phyloP scores from a whole-genome alignment of 116 monocot genomes.

The Cymodocea nodosa region DNA sequence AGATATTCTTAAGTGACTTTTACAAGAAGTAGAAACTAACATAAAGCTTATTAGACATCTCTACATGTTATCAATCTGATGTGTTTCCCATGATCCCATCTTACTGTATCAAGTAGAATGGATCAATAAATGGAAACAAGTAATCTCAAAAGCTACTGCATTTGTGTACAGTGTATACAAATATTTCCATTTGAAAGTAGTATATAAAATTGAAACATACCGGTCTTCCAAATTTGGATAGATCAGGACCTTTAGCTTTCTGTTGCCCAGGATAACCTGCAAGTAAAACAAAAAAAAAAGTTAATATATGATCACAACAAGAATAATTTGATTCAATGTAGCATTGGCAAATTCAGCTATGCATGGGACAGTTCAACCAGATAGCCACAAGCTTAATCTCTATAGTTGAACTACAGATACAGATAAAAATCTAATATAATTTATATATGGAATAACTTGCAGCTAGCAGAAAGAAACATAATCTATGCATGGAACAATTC shows the following conservation, averaged over 20 bases:
- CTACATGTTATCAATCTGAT: too few relatives aligned
- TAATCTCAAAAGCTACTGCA: background rate
- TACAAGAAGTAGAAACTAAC: too few relatives aligned
- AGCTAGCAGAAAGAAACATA: background rate
- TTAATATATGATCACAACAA: background rate
- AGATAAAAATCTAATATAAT: background rate
- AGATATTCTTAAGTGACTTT: too few relatives aligned
- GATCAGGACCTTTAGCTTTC: slow-evolving; percentile 43
- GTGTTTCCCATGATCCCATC: too few relatives aligned
- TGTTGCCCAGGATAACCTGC: slow-evolving; percentile 14
- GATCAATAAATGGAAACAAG: background rate
- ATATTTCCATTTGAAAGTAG: background rate
- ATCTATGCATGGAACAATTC: too few relatives aligned
- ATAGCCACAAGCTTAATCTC: too few relatives aligned
- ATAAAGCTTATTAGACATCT: too few relatives aligned
- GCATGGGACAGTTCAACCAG: too few relatives aligned
- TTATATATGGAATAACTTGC: too few relatives aligned
- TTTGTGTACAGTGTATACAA: background rate
- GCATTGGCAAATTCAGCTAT: too few relatives aligned
- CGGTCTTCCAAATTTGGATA: slow-evolving; percentile 59
- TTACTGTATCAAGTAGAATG: too few relatives aligned
- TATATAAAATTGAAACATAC: slow-evolving; percentile 19
- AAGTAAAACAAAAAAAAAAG: background rate
- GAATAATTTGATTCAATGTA: too few relatives aligned
- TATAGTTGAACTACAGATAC: background rate